These are phyloP conservation scores for Zygoascus tannicola DNA, from an alignment of 805 yeast genomes.

Conservation along the genomic window DNA sequence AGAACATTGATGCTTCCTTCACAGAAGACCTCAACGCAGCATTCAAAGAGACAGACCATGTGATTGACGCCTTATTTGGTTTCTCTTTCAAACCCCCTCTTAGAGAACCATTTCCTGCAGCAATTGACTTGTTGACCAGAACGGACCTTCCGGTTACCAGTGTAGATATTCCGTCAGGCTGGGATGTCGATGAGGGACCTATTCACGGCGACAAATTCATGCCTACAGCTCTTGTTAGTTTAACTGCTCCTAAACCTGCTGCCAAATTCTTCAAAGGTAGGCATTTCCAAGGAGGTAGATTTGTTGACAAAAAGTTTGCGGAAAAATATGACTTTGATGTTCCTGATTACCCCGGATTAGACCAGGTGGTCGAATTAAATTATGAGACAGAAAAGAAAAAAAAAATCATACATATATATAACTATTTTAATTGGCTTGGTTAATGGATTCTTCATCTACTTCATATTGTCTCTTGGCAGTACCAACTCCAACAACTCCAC, in stretches of 20 bases:
- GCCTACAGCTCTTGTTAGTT: conserved; percentile 65
- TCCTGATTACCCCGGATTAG: conserved; percentile 48
- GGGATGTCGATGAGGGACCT: conserved; percentile 93
- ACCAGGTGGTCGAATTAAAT: conserved; percentile 37
- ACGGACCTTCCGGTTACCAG: conserved; percentile 53
- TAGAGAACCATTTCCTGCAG: conserved; percentile 60
- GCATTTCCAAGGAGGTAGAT: conserved; percentile 90
- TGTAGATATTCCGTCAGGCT: conserved; percentile 91
- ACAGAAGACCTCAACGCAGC: conserved; percentile 32
- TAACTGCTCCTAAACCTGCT: conserved; percentile 94
- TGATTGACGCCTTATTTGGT: conserved; percentile 84
- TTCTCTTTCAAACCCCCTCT: conserved; percentile 88
- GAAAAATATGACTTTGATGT: conserved; percentile 60
- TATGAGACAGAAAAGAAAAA: neutral
- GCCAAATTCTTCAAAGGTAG: conserved; percentile 42
- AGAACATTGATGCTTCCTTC: conserved; percentile 52
- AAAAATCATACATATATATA: neutral
- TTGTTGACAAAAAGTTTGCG: conserved; percentile 60
- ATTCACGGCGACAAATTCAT: conserved; percentile 35
- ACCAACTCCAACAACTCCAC: conserved; percentile 24
- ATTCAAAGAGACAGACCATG: conserved; percentile 34
- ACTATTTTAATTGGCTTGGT: neutral
- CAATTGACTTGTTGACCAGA: conserved; percentile 34
- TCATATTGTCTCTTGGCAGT: conserved; percentile 18
- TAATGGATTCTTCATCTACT: neutral